Base-by-base conservation (phyloP, 2,329 filamentous ascomycete genomes). In the Sporothrix pseudoabietina region DNA sequence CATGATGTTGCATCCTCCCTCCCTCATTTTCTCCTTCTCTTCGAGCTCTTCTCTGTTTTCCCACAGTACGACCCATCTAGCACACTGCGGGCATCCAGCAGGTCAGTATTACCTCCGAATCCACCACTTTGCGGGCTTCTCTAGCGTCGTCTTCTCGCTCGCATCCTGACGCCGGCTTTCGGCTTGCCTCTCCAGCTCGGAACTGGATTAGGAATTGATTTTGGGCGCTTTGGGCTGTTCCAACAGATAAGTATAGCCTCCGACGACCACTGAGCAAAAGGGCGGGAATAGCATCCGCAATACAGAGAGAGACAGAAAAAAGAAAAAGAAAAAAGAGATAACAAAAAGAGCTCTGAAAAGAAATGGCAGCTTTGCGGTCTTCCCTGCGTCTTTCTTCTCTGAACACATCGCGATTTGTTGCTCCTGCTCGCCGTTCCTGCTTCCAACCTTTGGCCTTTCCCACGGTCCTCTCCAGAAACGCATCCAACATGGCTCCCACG, bases 401-500 rank as follows among this genome's bases (percentile, higher is more conserved):
- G 26, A 55, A 59, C 9, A 32, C 65, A 12, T 71, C 69, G 3
- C 68, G 72, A 7, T n/a, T 71, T 30, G 39, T 44, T 59, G 19
- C 32, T 35, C 75, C 76, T 59, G 72, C 75, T 14, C 75, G 77
- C 66, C 65, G 73, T 10, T 79, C 78, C 63, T 78, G 76, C 63
- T 79, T 82, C 59, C 79, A 78, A 69, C 77, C 75, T 72, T 79
- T 72, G 69, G 72, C 78, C 0, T 72, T 80, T n/a, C 79, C 79
- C 19, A 66, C 70, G 26, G 55, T 78, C 22, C 39, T 78, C 54
- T 72, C 71, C 7, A 78, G 80, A 19, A 71, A 78, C 6, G 83
- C 84, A 69, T 87, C 85, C 39, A 86, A 81, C 71, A 84, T 86
- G 82, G 82, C 79, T 68, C 85, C 84, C 76, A 83, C 84, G 82